Conservation (phyloP, 2,329 filamentous ascomycete genomes). For the Albophoma yamanashiensis region DNA sequence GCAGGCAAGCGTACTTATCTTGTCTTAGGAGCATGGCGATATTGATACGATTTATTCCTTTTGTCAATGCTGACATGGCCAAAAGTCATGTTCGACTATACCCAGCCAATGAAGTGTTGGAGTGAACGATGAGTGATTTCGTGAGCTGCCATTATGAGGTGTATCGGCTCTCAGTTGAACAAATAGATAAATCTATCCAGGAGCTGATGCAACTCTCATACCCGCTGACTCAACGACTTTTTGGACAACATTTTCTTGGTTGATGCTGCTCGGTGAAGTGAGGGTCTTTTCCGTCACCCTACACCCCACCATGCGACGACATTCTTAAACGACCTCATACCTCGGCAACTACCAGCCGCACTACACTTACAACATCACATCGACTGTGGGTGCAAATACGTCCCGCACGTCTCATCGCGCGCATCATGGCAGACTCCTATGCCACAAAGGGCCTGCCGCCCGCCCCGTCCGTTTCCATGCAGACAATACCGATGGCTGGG, state of each 20-base stretch:
- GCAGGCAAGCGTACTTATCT: constrained; percentile 13
- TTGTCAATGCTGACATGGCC: constrained; percentile 5
- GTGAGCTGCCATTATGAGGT: background rate
- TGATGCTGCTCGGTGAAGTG: background rate
- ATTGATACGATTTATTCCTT: constrained; percentile 15
- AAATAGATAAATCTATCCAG: too few species aligned
- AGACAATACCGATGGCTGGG: constrained; percentile 63
- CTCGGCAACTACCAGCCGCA: background rate
- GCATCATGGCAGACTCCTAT: constrained; percentile 16
- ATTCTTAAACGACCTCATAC: background rate
- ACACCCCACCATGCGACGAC: background rate
- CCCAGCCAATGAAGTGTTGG: background rate
- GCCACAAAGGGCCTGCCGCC: constrained; percentile 25
- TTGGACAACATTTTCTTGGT: background rate
- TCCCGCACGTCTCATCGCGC: background rate
- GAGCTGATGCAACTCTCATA: background rate
- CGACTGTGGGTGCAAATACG: background rate
- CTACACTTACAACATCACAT: background rate
- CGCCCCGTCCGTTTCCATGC: constrained; percentile 46
- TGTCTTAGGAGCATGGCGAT: constrained; percentile 22
- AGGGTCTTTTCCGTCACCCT: background rate
- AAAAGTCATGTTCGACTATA: too few species aligned
- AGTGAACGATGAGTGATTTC: too few species aligned
- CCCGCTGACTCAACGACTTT: background rate
- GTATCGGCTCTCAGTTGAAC: background rate